These are phyloP conservation scores for Lactarius hengduanensis DNA, from an alignment of 768 basidiomycete genomes.

Conservation along the genomic window DNA sequence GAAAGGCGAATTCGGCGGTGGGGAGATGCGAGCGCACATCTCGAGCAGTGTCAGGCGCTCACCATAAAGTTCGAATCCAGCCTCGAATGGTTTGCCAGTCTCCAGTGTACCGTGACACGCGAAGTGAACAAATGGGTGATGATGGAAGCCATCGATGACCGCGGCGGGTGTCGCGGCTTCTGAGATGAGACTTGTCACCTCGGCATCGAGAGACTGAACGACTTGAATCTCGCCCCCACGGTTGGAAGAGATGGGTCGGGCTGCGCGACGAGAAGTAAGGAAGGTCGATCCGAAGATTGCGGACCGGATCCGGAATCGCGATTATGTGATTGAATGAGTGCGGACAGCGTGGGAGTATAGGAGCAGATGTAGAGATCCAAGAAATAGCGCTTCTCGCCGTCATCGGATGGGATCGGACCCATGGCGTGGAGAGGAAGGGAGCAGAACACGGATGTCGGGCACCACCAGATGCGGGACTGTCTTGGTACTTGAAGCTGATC, in stretches of 20 bases:
- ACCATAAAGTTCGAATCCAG: constrained; percentile 5
- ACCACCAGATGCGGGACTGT: no score
- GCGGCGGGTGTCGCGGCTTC: background rate
- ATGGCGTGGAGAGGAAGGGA: no score
- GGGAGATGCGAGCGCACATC: no score
- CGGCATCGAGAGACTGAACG: background rate
- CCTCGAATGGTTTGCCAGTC: background rate
- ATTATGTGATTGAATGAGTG: background rate
- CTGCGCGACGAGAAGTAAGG: background rate
- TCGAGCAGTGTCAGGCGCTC: no score
- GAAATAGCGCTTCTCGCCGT: background rate
- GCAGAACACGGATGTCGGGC: no score
- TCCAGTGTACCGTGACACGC: constrained; percentile 9
- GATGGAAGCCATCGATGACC: background rate
- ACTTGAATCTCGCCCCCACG: no score
- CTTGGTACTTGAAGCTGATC: background rate
- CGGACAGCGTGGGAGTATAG: background rate
- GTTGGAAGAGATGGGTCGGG: no score
- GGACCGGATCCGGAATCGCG: background rate
- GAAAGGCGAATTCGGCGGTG: no score
- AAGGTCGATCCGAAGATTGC: background rate
- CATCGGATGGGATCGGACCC: background rate
- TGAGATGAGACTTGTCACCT: background rate
- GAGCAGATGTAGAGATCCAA: background rate
- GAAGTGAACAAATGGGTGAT: constrained; percentile 6